Base-by-base conservation (phyloP, 306 rosid species). In the Rosa multiflora region DNA sequence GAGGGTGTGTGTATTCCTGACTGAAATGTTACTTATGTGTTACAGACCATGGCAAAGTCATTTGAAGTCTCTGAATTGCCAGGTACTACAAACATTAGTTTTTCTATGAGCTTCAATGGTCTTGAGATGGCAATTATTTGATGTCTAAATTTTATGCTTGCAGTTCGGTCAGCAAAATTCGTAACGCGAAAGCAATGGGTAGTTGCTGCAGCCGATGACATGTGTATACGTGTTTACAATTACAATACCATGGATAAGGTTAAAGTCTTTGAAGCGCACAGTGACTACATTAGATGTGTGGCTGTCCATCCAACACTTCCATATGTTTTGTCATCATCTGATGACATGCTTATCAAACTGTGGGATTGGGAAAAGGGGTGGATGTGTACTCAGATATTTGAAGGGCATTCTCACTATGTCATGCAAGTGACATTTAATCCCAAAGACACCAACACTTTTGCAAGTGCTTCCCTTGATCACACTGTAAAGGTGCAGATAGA, bases 351-450 rank as follows among this genome's bases (percentile, higher is more conserved):
- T 83, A 96, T 93, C 84, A 96, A 96, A 86, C 97, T 96, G 62
- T 96, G 99, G 99, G 98, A 96, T 82, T 96, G 98, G 98, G 99
- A 96, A 68, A 96, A 93, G 79, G 96, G 97, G 76, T 96, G 98
- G 98, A 82, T 81, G 79, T 96, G 99, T 73, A 96, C 94, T 84
- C 99, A 96, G 87, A 91, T 96, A 87, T 96, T 93, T 83, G 99
- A 96, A 87, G 99, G 99, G 39, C 98, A 96, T 83, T 87, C 94
- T 75, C 99, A 96, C 88, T 96, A 93, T 87, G 96, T 96, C 76
- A 96, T 96, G 99, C 97, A 96, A 93, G 97, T 96, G 78, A 96
- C 98, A 20, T 91, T 96, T 85, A 96, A 96, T 88, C 99, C 98
- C 51, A 96, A 96, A 83, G 99, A 96, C 86, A 96, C 99, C 53